Evolutionary conservation across 2,329 filamentous ascomycete genomes (phyloP).

Genomic region (Endocalyx cinctus): DNA sequence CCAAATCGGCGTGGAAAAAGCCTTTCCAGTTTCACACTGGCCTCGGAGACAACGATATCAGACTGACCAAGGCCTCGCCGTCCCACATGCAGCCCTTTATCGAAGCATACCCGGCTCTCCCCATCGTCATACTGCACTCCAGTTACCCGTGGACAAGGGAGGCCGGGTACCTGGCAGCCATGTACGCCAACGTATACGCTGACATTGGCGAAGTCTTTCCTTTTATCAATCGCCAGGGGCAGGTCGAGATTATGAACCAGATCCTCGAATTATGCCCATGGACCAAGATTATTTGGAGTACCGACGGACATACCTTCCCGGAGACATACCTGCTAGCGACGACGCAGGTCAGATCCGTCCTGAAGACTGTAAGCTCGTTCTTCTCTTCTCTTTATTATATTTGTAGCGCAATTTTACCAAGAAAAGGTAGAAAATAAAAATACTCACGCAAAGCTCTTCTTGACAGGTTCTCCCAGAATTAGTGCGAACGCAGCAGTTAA

Average conservation of each 20-base stretch:
- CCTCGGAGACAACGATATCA: conserved; percentile 75
- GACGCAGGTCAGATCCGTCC: conserved; percentile 64
- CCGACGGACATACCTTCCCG: conserved; percentile 73
- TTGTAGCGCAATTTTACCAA: no score
- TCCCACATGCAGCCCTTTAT: conserved; percentile 72
- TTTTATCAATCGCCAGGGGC: conserved; percentile 69
- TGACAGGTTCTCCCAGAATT: conserved; percentile 61
- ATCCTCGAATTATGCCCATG: conserved; percentile 71
- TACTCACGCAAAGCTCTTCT: no score
- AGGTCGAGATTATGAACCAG: conserved; percentile 65
- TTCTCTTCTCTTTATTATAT: background rate
- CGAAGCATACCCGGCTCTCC: conserved; percentile 60
- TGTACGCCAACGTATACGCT: conserved; percentile 75
- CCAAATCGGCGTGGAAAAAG: conserved; percentile 45
- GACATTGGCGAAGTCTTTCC: conserved; percentile 83
- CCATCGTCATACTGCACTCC: conserved; percentile 74
- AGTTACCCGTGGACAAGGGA: conserved; percentile 78
- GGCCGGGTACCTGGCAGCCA: conserved; percentile 70
- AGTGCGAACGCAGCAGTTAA: conserved; percentile 59
- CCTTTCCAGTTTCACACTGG: conserved; percentile 83
- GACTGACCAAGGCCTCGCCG: conserved; percentile 65
- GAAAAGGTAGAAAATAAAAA: no score
- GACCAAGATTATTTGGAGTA: conserved; percentile 75
- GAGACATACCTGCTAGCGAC: conserved; percentile 74
- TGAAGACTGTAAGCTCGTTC: conserved; percentile 55